A percentile compares a stretch with the other conserved stretches of the same genome.
phyloP scores from a whole-genome alignment of 2,329 filamentous ascomycete species.

The Aspergillus brunneoviolaceus region DNA sequence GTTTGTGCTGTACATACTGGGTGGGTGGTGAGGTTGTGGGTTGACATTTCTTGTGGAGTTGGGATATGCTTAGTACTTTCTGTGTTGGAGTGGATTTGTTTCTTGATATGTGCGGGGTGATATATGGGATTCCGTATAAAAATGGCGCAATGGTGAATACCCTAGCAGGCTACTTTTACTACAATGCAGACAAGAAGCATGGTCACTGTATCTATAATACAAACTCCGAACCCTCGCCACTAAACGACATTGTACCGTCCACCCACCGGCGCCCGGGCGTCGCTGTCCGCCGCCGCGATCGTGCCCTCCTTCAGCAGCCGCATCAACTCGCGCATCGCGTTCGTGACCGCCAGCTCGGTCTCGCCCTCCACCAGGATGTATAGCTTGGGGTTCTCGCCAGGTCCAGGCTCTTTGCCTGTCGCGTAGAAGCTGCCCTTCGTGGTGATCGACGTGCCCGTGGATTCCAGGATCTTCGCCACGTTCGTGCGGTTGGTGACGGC shows the following conservation, averaged over 20 bases:
- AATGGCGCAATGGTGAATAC: constrained; percentile 1
- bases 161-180: not conserved
- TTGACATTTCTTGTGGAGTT: not conserved
- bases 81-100: not conserved
- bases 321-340: constrained; percentile 87
- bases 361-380: constrained; percentile 98
- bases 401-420: constrained; percentile 73
- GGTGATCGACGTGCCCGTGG: constrained; percentile 92
- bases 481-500: constrained; percentile 98
- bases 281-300: constrained; percentile 82
- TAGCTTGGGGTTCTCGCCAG: constrained; percentile 81
- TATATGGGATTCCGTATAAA: not conserved
- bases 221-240: not conserved
- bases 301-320: constrained; percentile 86
- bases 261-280: constrained; percentile 72
- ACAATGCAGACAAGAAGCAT: not conserved
- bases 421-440: constrained; percentile 93
- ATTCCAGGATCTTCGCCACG: constrained; percentile 94
- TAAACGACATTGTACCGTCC: constrained; percentile 85
- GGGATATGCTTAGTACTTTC: no score
- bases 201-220: constrained; percentile 17
- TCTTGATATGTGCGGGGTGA: not conserved
- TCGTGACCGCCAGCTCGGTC: constrained; percentile 86
- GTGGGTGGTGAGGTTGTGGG: not conserved
- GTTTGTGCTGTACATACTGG: not conserved